Base-by-base conservation (phyloP, 495 filamentous ascomycete genomes). In the Aspergillus bertholletiae region DNA sequence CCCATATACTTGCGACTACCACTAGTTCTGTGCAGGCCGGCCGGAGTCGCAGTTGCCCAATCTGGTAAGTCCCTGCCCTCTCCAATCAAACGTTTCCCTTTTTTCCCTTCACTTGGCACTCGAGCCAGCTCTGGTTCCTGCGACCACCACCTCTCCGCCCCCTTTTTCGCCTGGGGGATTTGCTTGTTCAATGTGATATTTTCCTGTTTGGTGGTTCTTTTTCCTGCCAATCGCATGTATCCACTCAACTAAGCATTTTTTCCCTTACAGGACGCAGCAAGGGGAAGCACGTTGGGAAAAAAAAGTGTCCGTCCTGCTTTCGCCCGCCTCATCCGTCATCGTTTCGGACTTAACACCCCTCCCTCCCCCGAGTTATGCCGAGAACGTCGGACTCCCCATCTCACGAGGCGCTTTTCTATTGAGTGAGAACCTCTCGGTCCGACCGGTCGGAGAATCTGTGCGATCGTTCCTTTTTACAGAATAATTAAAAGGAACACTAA, bases 331-430 rank as follows among this genome's bases (percentile, higher is more conserved):
- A 24, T 37, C 35, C 32, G 46, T 49, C 45, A 43, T 41, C 46
- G n/a, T 15, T 32, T 41, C 53, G 53, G 53, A 43, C 46, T 39
- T 49, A 39, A 20, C 15, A n/a, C n/a, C n/a, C 18, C 17, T 26
- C 30, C 27, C 40, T 23, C 27, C 43, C 26, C 32, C 49, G 46
- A 57, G 55, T 44, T 30, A 57, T 57, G 55, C 55, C 51, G 49
- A 51, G 35, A 48, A 49, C 43, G 26, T 34, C 47, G 40, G 13
- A 44, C 15, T 37, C 52, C 21, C 43, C 52, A 12, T 46, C 40
- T 34, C 44, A 34, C 6, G 12, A 40, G 51, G 41, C 51, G 51
- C 39, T 37, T 28, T 28, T 28, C 34, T 17, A 23, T 37, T 47
- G 32, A 21, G 27, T 51, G 32, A 51, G 27, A 28, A 22, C 49